Conservation (phyloP, 495 filamentous ascomycete species). For the Hypoxylon lenormandii region DNA sequence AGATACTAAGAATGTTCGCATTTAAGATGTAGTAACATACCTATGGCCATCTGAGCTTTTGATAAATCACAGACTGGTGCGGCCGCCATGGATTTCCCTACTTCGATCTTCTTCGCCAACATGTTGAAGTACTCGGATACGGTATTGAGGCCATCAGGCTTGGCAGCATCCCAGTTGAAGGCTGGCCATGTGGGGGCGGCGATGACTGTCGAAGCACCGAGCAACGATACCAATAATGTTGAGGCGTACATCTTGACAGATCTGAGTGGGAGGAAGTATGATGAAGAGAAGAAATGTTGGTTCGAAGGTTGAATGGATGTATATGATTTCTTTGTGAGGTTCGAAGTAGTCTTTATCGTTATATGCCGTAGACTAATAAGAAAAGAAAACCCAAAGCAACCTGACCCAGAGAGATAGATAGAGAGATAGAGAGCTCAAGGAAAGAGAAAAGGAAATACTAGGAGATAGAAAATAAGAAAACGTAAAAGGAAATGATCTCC, state of each 20-base stretch:
- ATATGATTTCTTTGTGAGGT: conserved; percentile 34
- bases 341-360: conserved; percentile 41
- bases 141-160: conserved; percentile 55
- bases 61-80: conserved; percentile 66
- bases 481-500: conserved; percentile 52
- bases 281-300: conserved; percentile 23
- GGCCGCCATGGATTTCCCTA: conserved; percentile 50
- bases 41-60: conserved; percentile 59
- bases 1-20: background rate
- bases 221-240: conserved; percentile 59
- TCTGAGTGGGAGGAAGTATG: conserved; percentile 27
- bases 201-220: conserved; percentile 58
- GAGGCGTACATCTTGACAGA: conserved; percentile 59
- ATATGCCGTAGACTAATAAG: conserved; percentile 46
- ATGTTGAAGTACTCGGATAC: conserved; percentile 68
- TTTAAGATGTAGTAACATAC: conserved; percentile 51
- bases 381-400: conserved; percentile 51
- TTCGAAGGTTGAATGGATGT: conserved; percentile 26
- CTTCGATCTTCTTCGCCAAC: conserved; percentile 62
- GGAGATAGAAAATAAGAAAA: conserved; percentile 51
- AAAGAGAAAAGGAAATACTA: conserved; percentile 50
- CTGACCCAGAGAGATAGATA: conserved; percentile 33
- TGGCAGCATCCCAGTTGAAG: conserved; percentile 49
- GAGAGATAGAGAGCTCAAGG: conserved; percentile 39
- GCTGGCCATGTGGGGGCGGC: conserved; percentile 63